phyloP scores from a whole-genome alignment of 129 eudicot species.

The Centaurea solstitialis region DNA sequence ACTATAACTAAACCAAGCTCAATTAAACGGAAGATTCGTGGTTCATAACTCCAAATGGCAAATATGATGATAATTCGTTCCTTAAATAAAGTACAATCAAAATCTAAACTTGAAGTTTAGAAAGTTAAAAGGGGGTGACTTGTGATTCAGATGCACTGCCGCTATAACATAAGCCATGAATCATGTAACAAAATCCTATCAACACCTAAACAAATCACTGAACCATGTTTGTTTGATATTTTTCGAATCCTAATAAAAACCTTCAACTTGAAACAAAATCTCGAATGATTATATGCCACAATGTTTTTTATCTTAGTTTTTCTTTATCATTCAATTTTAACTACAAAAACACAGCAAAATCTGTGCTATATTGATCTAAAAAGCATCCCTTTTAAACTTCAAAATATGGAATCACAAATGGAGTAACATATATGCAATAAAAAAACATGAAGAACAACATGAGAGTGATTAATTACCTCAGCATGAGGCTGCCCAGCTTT shows the following conservation, averaged over 20 bases:
- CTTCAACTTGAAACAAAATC: too few relatives aligned
- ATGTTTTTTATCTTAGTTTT: background rate
- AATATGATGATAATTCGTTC: background rate
- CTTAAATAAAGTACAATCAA: background rate
- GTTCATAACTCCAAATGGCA: background rate
- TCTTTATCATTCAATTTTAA: background rate
- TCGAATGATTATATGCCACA: background rate
- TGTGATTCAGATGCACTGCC: background rate
- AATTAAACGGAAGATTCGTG: background rate
- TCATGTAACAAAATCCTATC: too few relatives aligned
- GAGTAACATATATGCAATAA: background rate
- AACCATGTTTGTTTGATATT: background rate
- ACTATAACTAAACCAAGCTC: background rate
- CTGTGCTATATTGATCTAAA: background rate
- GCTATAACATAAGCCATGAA: background rate
- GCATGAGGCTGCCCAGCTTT: slow-evolving; percentile 99
- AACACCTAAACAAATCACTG: background rate
- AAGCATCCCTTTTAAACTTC: background rate
- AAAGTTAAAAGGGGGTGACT: background rate
- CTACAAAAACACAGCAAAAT: background rate
- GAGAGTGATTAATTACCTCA: slow-evolving; percentile 62
- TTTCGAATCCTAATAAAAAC: background rate
- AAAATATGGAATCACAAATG: slow-evolving; percentile 8
- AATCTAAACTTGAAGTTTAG: background rate
- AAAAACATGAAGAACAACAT: background rate